Base-by-base conservation (phyloP, 148 eudicot genomes). In the Silene uniflora region DNA sequence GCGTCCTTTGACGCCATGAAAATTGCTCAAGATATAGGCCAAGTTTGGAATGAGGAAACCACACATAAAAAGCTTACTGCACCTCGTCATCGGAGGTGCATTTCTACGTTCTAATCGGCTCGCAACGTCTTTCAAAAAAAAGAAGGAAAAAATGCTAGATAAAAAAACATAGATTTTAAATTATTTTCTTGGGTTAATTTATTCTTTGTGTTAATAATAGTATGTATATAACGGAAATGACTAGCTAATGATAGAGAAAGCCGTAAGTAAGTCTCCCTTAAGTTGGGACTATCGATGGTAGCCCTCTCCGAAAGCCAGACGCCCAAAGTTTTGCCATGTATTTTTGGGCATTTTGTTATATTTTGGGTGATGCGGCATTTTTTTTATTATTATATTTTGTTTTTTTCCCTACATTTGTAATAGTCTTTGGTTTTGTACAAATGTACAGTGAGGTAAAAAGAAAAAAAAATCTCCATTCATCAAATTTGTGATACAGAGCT, bases 231-330 rank as follows among this genome's bases (percentile, higher is more conserved):
- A 32, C 66, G 14, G 29, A 7, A 70, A 21, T 79, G 44, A 39
- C 44, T 6, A 6, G 44, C 6, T 35, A 35, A 4, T 35, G 5
- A 35, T 35, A 35, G 39, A 35, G 39, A 35, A 35, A 39, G 44
- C 8, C 2, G 0, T 3, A 4, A 32, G 0, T 3, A 4, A 32
- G 35, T 32, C 35, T 32, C 0, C 35, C 35, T 32, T 32, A 2
- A 32, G 35, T 2, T 4, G 35, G 35, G 4, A 32, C 35, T 32
- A 32, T 32, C 35, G 79, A 58, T 16, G 6, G 32, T 76, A 89
- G 92, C 97, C 97, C 93, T 87, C 93, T 87, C 93, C 92, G 52
- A 66, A 76, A 83, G 80, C 84, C 78, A 79, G 67, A 79, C 83
- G 81, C 85, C 87, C 93, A 88, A 84, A 83, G 80, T 84, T 91